These are phyloP conservation scores for Hanseniaspora singularis DNA, from an alignment of 805 yeast genomes.

Conservation along the genomic window DNA sequence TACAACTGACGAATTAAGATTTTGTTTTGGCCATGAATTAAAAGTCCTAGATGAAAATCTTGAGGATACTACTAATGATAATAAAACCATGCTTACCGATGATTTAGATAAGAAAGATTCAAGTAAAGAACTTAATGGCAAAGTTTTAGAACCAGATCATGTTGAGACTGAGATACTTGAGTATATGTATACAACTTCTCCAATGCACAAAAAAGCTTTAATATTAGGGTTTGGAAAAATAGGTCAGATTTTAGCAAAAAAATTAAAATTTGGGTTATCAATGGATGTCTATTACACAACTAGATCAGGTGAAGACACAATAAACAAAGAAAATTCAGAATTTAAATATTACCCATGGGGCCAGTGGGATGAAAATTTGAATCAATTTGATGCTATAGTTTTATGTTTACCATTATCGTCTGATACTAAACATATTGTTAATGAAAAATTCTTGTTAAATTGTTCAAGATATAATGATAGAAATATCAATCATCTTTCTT, in stretches of 20 bases:
- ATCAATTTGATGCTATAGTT: conserved; percentile 41
- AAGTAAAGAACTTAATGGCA: neutral
- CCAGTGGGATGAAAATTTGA: conserved; percentile 17
- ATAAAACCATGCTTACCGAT: neutral
- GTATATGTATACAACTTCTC: conserved; percentile 26
- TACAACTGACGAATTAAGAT: conserved; percentile 21
- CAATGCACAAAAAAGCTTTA: conserved; percentile 41
- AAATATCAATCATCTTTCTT: conserved; percentile 30
- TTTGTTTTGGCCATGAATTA: conserved; percentile 33
- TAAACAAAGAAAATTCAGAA: conserved; percentile 25
- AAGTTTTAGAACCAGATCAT: neutral
- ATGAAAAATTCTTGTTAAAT: conserved; percentile 31
- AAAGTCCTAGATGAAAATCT: neutral
- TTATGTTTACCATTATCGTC: conserved; percentile 47
- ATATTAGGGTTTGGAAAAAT: conserved; percentile 53
- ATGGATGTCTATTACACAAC: conserved; percentile 49
- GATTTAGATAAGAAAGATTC: neutral
- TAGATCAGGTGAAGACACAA: conserved; percentile 29
- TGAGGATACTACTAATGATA: no score
- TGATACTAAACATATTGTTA: conserved; percentile 39
- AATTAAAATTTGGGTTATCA: conserved; percentile 39
- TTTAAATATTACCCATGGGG: conserved; percentile 31
- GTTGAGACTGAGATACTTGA: conserved; percentile 24
- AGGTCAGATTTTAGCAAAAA: conserved; percentile 42
- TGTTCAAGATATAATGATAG: conserved; percentile 23